Evolutionary conservation across 2,329 filamentous ascomycete genomes (phyloP).

Genomic region (Harringtonia aguacate): DNA sequence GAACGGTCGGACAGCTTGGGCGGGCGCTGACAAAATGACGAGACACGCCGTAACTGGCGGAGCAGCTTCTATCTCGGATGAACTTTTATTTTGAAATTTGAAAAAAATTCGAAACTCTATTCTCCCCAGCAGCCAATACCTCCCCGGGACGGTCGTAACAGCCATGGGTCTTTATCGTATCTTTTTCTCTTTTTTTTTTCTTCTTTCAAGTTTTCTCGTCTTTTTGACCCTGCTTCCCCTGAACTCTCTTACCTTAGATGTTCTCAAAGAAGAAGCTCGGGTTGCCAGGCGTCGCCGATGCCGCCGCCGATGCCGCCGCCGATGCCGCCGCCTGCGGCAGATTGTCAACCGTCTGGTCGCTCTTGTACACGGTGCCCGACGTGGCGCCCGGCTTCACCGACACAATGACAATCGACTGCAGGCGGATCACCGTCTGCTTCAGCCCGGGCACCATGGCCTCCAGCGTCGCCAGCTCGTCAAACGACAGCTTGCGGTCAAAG

Average conservation of each 20-base stretch:
- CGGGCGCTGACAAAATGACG: no score
- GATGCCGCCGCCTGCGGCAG: slow-evolving; percentile 52
- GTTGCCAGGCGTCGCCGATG: slow-evolving; percentile 64
- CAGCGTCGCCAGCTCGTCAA: slow-evolving; percentile 77
- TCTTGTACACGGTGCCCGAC: slow-evolving; percentile 44
- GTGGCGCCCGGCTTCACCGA: slow-evolving; percentile 61
- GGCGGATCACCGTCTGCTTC: slow-evolving; percentile 41
- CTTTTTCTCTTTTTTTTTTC: neutral
- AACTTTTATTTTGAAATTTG: no score
- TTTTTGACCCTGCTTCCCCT: neutral
- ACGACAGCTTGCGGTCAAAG: slow-evolving; percentile 74
- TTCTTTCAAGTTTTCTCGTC: neutral
- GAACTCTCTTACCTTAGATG: neutral
- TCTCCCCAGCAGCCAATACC: no score
- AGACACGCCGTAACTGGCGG: no score
- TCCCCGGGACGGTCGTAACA: no score
- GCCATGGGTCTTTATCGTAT: no score
- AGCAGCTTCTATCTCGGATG: no score
- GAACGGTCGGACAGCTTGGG: no score
- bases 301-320: slow-evolving; percentile 61
- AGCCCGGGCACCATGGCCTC: slow-evolving; percentile 54
- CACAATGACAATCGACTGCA: slow-evolving; percentile 53
- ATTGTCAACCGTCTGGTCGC: slow-evolving; percentile 43
- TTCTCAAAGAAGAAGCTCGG: slow-evolving; percentile 16
- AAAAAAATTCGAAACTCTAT: no score